Base-by-base conservation (phyloP, 768 basidiomycete genomes). In the Naganishia kalamii region DNA sequence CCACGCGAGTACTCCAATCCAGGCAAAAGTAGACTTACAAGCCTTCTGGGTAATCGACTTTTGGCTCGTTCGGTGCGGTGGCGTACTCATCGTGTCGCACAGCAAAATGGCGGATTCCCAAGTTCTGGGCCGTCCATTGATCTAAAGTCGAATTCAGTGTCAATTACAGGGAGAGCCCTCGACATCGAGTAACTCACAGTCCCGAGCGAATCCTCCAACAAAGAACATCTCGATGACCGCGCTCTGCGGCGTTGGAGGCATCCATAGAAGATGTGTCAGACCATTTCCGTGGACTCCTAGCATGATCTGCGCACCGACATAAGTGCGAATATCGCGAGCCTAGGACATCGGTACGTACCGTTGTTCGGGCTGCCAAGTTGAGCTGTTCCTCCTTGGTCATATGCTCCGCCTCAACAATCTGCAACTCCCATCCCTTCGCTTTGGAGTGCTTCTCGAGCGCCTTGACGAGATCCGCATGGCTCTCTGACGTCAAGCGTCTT, bases 221-320 rank as follows among this genome's bases (percentile, higher is more conserved):
- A 82, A 89, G 77, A 92, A 92, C 79, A 96, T 92, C 72, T 96
- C 92, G 73, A 94, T 89, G 33, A 96, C 90, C 0, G 92, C 91
- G 33, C 89, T 84, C 19, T 87, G 82, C 5, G 86, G 86, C 3
- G 84, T 85, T 1, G 89, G 88, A 25, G 88, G 87, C 92, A 94
- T 96, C 92, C 91, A 96, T 4, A 96, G 75, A 0, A 93, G 82
- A 30, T 89, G 83, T 0, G 91, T 93, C 41, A 96, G 76, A 33
- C 90, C 92, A 73, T 96, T 94, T 11, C 92, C 92, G 71, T 94
- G 92, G 17, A 94, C 88, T 64, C 92, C 92, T 84, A 93, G 87
- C 86, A 94, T 84, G 71, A 94, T 90, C 92, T 94, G 66, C 6
- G 30, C n/a, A 37, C 6, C 47, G 13, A 2, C 7, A 19, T 21